phyloP scores from a whole-genome alignment of 805 yeast species.

The Lipomyces oligophaga region DNA sequence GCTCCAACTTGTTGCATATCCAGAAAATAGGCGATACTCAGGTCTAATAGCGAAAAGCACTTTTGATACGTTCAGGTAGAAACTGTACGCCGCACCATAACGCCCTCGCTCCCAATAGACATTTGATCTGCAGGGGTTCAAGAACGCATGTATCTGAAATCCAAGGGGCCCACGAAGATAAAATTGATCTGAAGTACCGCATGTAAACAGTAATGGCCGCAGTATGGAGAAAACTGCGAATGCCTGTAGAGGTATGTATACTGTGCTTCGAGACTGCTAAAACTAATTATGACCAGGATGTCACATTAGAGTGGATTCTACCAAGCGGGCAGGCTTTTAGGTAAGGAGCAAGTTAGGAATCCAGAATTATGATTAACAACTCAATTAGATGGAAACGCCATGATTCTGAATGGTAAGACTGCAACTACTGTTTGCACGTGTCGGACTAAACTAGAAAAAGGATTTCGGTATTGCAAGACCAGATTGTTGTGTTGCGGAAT shows the following conservation, averaged over 20 bases:
- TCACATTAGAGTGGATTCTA: slow-evolving; percentile 59
- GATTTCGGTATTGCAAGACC: slow-evolving; percentile 58
- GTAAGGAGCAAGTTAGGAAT: slow-evolving; percentile 8
- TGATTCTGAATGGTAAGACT: slow-evolving; percentile 50
- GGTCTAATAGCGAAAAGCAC: too few relatives aligned
- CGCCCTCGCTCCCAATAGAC: too few relatives aligned
- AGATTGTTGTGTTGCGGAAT: slow-evolving; percentile 65
- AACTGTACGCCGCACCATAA: too few relatives aligned
- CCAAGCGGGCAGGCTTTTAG: slow-evolving; percentile 83
- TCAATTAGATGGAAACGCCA: slow-evolving; percentile 58
- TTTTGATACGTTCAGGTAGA: too few relatives aligned
- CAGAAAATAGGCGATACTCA: too few relatives aligned
- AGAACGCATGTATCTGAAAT: too few relatives aligned
- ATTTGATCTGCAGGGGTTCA: too few relatives aligned
- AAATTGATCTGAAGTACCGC: too few relatives aligned
- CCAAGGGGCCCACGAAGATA: too few relatives aligned
- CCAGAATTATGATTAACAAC: neutral
- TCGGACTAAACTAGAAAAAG: slow-evolving; percentile 4
- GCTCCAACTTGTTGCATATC: too few relatives aligned
- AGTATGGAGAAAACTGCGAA: slow-evolving; percentile 6
- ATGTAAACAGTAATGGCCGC: neutral
- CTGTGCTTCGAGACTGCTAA: too few relatives aligned
- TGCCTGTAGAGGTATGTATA: slow-evolving; percentile 8
- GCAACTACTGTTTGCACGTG: neutral
- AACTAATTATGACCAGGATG: slow-evolving; percentile 46